These are phyloP conservation scores for Xylaria sp. DNA, from an alignment of 2,329 filamentous ascomycete species.

Conservation along the genomic window DNA sequence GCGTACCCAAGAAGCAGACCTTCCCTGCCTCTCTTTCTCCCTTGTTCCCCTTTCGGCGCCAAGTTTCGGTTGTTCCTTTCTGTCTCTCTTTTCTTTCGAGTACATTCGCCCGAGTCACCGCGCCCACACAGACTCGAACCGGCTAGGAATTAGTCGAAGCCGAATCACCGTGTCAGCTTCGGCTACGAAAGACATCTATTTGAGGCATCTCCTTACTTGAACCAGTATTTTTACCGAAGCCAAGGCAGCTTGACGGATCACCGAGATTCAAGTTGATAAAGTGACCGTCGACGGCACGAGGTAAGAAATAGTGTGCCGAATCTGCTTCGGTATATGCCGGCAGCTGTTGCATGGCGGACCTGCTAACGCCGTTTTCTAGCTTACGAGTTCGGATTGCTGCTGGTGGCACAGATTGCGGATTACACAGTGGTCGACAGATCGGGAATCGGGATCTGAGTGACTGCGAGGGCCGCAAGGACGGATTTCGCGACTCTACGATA, in stretches of 20 bases:
- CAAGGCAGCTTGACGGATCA: too few species aligned
- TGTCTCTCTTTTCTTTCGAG: neutral
- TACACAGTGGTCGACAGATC: neutral
- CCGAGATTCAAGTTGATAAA: too few species aligned
- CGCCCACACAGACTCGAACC: neutral
- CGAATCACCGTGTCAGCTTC: neutral
- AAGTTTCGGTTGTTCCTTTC: neutral
- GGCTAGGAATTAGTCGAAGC: neutral
- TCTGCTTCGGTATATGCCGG: neutral
- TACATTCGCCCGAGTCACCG: neutral
- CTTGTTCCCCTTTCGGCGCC: neutral
- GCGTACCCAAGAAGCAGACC: too few species aligned
- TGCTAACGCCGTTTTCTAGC: neutral
- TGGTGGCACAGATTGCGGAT: too few species aligned
- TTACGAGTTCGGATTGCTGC: neutral
- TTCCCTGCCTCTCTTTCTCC: neutral
- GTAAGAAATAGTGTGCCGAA: too few species aligned
- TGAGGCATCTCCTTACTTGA: neutral
- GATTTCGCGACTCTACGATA: too few species aligned
- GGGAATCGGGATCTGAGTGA: neutral
- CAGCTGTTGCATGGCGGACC: neutral
- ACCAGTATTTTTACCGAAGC: too few species aligned
- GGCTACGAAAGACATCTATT: neutral
- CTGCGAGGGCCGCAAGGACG: neutral
- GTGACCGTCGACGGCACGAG: too few species aligned